phyloP scores from a whole-genome alignment of 352 stramenopile species.

The Elongisporangium undulatum region DNA sequence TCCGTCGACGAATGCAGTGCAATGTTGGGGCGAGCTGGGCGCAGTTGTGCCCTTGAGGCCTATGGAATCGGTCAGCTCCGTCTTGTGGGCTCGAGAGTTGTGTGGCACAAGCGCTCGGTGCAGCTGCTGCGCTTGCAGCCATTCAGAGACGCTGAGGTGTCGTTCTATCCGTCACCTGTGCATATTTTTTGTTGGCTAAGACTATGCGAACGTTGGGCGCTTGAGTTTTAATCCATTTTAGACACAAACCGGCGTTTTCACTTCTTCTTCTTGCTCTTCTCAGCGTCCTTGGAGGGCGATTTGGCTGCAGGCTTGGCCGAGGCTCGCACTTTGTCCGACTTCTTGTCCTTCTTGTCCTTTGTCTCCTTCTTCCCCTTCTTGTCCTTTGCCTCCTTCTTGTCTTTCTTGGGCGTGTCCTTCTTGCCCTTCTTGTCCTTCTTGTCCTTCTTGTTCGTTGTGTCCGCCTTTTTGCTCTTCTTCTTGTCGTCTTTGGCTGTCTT shows the following conservation, averaged over 20 bases:
- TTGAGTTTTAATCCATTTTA: background rate
- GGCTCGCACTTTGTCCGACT: constrained; percentile 13
- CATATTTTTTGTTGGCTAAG: background rate
- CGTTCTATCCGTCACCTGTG: background rate
- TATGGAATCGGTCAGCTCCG: background rate
- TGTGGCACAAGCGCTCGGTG: background rate
- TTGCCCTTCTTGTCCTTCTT: constrained; percentile 7
- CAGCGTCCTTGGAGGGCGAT: background rate
- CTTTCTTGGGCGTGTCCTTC: constrained; percentile 15
- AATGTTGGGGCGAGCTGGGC: background rate
- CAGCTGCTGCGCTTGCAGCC: background rate
- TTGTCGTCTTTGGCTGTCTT: constrained; percentile 11
- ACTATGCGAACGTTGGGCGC: background rate
- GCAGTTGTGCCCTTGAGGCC: background rate
- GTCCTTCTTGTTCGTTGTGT: constrained; percentile 7
- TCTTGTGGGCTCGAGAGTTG: background rate
- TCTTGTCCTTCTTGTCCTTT: constrained; percentile 1
- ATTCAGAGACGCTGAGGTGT: background rate
- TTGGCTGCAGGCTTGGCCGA: background rate
- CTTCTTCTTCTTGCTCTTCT: constrained; percentile 14
- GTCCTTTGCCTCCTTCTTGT: constrained; percentile 1
- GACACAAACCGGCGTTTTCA: background rate
- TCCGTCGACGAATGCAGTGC: background rate
- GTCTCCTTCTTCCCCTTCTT: background rate
- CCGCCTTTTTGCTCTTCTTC: constrained; percentile 18